These are phyloP conservation scores for Phyllosticta capitalensis DNA, from an alignment of 2,329 filamentous ascomycete genomes.

Conservation along the genomic window DNA sequence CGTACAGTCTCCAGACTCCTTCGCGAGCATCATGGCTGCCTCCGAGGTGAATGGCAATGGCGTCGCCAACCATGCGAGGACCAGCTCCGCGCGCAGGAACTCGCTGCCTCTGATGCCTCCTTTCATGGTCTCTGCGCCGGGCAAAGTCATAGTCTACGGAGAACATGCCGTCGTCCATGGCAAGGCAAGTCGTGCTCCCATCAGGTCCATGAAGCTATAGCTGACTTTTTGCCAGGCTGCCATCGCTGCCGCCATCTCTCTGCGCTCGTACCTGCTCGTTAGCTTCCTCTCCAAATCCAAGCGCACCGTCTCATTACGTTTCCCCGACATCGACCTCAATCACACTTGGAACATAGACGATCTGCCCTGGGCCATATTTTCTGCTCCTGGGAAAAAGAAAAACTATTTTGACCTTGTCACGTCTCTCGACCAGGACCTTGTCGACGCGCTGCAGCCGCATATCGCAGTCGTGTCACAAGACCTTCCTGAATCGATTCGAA, in stretches of 20 bases:
- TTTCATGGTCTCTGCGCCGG: conserved; percentile 97
- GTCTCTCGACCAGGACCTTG: conserved; percentile 69
- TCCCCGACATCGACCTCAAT: conserved; percentile 79
- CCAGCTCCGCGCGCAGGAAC: conserved; percentile 12
- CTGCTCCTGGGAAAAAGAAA: conserved; percentile 77
- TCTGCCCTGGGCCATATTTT: conserved; percentile 78
- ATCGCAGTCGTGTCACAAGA: conserved; percentile 60
- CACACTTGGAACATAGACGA: conserved; percentile 94
- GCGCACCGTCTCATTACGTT: conserved; percentile 76
- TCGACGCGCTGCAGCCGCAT: conserved; percentile 72
- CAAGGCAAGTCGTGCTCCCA: conserved; percentile 50
- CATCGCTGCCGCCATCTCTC: conserved; percentile 87
- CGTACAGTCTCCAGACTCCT: conserved; percentile 1
- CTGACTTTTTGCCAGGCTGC: conserved; percentile 53
- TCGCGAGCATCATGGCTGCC: conserved; percentile 2
- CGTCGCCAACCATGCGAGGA: neutral
- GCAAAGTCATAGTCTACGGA: conserved; percentile 96
- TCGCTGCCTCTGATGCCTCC: conserved; percentile 62
- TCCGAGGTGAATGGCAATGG: conserved; percentile 2
- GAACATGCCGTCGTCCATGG: conserved; percentile 97
- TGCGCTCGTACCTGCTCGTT: conserved; percentile 93
- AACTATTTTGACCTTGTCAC: conserved; percentile 82
- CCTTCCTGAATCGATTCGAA: conserved; percentile 61
- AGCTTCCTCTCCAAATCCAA: conserved; percentile 88
- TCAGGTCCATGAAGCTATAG: neutral